Conservation (phyloP, 2,329 filamentous ascomycete genomes). For the Ophiostoma ips region DNA sequence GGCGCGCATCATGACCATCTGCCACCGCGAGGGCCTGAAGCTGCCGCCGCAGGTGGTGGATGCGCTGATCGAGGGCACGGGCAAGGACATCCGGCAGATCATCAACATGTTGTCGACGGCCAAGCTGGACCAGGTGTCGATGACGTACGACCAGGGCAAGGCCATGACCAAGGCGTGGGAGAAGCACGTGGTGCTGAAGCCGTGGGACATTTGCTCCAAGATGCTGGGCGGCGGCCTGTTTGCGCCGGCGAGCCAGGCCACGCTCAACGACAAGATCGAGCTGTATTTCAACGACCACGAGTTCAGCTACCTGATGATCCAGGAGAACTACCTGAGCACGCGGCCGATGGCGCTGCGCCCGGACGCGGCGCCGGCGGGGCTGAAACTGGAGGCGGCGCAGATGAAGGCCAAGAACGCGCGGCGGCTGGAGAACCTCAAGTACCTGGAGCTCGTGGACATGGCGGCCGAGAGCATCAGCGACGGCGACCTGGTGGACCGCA, state of each 20-base stretch:
- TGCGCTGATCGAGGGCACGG: slow-evolving; percentile 85
- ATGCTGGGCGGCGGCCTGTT: slow-evolving; percentile 84
- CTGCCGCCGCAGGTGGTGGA: slow-evolving; percentile 74
- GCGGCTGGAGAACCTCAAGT: slow-evolving; percentile 49
- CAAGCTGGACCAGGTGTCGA: slow-evolving; percentile 68
- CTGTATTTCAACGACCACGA: slow-evolving; percentile 99
- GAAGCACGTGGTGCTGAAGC: slow-evolving; percentile 91
- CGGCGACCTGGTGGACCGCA: slow-evolving; percentile 85
- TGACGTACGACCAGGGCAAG: slow-evolving; percentile 78
- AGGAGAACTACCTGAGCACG: slow-evolving; percentile 90
- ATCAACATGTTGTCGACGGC: slow-evolving; percentile 97
- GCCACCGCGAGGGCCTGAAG: slow-evolving; percentile 79
- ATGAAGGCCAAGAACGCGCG: background rate
- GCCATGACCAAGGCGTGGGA: slow-evolving; percentile 97
- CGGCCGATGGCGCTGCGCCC: slow-evolving; percentile 54
- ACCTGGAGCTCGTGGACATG: slow-evolving; percentile 73
- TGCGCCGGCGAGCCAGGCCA: slow-evolving; percentile 65
- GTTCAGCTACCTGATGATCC: slow-evolving; percentile 93
- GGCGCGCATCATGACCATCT: slow-evolving; percentile 87
- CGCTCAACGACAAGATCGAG: slow-evolving; percentile 94
- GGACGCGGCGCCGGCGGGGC: slow-evolving; percentile 36
- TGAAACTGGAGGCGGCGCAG: slow-evolving; percentile 39
- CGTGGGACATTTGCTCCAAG: slow-evolving; percentile 95
- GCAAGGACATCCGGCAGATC: slow-evolving; percentile 91
- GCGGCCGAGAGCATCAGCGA: slow-evolving; percentile 95